A percentile compares a stretch with the other conserved stretches of the same genome.
Conservation (phyloP, 1,139 yeast genomes). For the Sporopachydermia cereana region DNA sequence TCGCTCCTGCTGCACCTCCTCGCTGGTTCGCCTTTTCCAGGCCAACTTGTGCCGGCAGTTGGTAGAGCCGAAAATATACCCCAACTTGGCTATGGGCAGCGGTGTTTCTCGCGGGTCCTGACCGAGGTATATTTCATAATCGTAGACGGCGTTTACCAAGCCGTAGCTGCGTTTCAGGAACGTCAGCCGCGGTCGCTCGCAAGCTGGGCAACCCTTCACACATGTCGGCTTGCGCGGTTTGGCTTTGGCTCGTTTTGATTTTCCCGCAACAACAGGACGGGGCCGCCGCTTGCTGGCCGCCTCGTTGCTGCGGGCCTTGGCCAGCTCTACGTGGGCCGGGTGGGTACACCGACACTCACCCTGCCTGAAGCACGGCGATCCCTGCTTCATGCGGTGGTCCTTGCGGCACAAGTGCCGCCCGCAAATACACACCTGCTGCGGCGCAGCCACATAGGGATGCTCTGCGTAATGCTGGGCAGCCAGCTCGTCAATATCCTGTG, state of each 20-base stretch:
- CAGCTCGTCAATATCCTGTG: slow-evolving; percentile 1
- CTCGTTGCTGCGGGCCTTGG: background rate
- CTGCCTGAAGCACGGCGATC: background rate
- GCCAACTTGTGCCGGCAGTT: background rate
- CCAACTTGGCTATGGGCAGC: background rate
- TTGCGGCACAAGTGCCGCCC: background rate
- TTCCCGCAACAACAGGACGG: background rate
- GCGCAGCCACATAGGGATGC: background rate
- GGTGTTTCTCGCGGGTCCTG: background rate
- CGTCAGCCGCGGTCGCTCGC: background rate
- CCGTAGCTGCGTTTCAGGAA: slow-evolving; percentile 1
- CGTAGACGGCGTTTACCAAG: background rate
- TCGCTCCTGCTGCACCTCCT: background rate
- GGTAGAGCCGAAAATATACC: slow-evolving; percentile 1
- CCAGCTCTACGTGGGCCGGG: background rate
- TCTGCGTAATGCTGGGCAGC: background rate
- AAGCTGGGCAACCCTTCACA: slow-evolving; percentile 1
- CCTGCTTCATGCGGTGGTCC: background rate
- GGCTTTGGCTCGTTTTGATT: background rate
- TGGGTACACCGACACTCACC: background rate
- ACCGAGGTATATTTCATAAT: slow-evolving; percentile 2
- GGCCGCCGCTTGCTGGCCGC: background rate
- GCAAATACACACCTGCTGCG: background rate
- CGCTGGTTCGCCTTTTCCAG: background rate
- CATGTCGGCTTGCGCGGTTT: background rate